Conservation (phyloP, 495 filamentous ascomycete genomes). For the Aspergillus conjunctus region DNA sequence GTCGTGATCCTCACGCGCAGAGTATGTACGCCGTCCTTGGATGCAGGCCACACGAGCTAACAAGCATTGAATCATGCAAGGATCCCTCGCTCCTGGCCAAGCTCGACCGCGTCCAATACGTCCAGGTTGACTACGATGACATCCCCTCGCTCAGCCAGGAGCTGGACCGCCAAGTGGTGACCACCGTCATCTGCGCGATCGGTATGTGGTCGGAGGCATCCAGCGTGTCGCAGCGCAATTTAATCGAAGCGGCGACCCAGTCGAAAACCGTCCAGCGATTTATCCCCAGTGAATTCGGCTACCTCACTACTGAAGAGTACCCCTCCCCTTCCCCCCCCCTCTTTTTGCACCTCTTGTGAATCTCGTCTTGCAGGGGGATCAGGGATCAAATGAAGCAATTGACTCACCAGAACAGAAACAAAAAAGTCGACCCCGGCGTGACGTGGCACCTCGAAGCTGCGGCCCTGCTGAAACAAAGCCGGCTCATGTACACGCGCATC, state of each 20-base stretch:
- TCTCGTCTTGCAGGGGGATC: too few relatives aligned
- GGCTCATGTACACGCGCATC: not conserved
- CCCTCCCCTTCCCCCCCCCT: not conserved
- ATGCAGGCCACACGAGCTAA: not conserved
- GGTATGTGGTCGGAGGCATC: not conserved
- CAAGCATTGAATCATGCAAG: not conserved
- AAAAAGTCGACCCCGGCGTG: not conserved
- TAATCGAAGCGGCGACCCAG: not conserved
- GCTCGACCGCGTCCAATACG: not conserved
- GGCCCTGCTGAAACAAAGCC: not conserved
- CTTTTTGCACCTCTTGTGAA: too few relatives aligned
- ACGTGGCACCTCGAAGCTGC: not conserved
- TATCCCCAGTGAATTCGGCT: not conserved
- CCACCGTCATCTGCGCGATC: not conserved
- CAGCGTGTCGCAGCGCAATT: not conserved
- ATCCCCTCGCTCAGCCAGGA: not conserved
- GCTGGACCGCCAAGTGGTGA: not conserved
- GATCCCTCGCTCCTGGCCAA: not conserved
- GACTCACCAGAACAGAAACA: not conserved
- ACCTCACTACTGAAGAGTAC: not conserved
- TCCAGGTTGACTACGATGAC: constrained; percentile 4
- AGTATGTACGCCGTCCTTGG: not conserved
- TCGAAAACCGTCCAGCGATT: not conserved
- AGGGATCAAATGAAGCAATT: too few relatives aligned
- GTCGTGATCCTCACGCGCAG: not conserved